Evolutionary conservation across 2,329 filamentous ascomycete species (phyloP).

Genomic region (Madurella fahalii): DNA sequence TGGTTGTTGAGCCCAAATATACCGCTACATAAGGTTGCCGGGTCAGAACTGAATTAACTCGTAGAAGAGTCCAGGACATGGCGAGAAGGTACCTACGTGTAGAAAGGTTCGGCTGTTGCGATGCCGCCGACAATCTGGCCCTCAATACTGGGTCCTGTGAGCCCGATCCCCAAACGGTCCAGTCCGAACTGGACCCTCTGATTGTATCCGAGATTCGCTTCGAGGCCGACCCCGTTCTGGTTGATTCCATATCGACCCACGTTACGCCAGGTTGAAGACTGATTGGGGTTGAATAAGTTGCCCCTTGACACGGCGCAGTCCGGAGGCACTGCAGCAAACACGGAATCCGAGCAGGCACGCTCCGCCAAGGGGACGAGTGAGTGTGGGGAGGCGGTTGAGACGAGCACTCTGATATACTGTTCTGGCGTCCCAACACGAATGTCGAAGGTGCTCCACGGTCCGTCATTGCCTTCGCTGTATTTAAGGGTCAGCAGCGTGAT

Average conservation of each 20-base stretch:
- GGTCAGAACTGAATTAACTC: constrained; percentile 9
- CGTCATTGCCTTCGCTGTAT: constrained; percentile 37
- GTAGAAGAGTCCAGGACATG: neutral
- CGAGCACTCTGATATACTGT: constrained; percentile 35
- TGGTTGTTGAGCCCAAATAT: constrained; percentile 38
- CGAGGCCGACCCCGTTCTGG: constrained; percentile 34
- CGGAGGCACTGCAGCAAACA: constrained; percentile 31
- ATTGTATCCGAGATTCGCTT: constrained; percentile 36
- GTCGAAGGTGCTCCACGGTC: constrained; percentile 39
- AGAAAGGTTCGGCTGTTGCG: constrained; percentile 34
- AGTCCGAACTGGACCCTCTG: constrained; percentile 28
- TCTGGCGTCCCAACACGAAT: constrained; percentile 36
- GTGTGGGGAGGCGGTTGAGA: constrained; percentile 38
- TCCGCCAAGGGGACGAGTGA: constrained; percentile 33
- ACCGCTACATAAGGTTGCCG: constrained; percentile 27
- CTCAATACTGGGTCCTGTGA: constrained; percentile 31
- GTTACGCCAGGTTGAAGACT: constrained; percentile 35
- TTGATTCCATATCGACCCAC: constrained; percentile 35
- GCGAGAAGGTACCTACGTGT: constrained; percentile 29
- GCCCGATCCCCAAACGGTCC: constrained; percentile 31
- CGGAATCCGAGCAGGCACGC: constrained; percentile 30
- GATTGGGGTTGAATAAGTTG: constrained; percentile 32
- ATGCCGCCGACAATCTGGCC: constrained; percentile 34
- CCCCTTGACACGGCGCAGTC: constrained; percentile 36
- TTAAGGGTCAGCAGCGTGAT: neutral